Percentiles rank a stretch among this genome's conserved stretches.
These are phyloP conservation scores for Colletotrichum siamense DNA, from an alignment of 2,329 filamentous ascomycete species.

Conservation along the genomic window DNA sequence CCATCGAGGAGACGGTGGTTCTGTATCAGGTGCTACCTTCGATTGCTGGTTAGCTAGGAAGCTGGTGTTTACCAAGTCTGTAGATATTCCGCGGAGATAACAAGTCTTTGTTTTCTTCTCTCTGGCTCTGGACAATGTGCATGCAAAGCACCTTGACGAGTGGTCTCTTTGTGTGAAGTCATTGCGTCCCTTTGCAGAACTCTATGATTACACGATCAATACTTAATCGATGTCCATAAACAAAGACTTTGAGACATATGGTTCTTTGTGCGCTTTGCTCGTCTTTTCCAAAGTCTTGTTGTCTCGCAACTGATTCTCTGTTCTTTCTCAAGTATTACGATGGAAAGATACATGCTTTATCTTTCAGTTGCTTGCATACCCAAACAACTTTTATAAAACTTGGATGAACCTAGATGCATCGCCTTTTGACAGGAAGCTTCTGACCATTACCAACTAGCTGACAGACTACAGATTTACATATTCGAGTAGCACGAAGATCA, in stretches of 20 bases:
- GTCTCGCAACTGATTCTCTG: not conserved
- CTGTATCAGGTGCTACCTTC: constrained; percentile 32
- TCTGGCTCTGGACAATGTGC: not conserved
- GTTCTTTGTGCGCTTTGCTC: not conserved
- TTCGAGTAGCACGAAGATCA: not conserved
- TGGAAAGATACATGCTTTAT: not conserved
- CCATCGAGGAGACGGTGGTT: constrained; percentile 27
- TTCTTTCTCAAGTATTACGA: not conserved
- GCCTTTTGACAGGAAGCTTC: not conserved
- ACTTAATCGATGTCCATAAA: not conserved
- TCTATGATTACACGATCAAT: not conserved
- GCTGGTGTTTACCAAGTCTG: not conserved
- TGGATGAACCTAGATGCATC: not conserved
- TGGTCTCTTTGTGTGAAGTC: not conserved
- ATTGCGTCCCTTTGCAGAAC: not conserved
- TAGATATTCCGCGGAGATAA: not conserved
- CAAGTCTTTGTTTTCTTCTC: not conserved
- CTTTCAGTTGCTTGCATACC: not conserved
- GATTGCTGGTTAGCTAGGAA: constrained; percentile 46
- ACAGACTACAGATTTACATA: not conserved
- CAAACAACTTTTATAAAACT: not conserved
- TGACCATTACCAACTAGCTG: not conserved
- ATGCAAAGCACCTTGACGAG: not conserved
- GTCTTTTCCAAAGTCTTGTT: not conserved
- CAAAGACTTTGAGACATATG: not conserved